phyloP scores from a whole-genome alignment of 495 filamentous ascomycete genomes.

The Aspergillus ellipticus region DNA sequence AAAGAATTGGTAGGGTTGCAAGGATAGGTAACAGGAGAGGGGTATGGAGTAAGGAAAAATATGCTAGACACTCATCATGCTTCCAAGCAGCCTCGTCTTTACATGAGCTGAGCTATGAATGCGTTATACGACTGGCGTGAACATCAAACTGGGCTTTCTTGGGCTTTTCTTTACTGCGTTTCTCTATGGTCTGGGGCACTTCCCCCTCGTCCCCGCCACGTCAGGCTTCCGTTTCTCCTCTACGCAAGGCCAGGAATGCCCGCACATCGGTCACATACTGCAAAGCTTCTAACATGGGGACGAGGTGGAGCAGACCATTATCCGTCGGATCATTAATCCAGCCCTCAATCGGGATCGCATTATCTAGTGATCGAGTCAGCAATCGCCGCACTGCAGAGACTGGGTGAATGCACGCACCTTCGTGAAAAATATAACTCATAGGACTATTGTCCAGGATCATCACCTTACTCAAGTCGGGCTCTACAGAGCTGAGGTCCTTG shows the following conservation, averaged over 20 bases:
- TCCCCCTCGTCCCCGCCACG: conserved; percentile 1
- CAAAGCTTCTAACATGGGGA: conserved; percentile 90
- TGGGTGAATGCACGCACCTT: conserved; percentile 55
- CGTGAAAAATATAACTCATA: conserved; percentile 97
- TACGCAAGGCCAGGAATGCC: conserved; percentile 78
- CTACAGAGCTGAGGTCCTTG: conserved; percentile 93
- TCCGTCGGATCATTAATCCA: conserved; percentile 53
- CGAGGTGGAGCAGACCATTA: conserved; percentile 85
- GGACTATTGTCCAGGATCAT: conserved; percentile 99
- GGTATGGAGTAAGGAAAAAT: conserved; percentile 17
- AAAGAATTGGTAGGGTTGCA: not conserved
- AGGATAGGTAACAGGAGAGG: conserved; percentile 4
- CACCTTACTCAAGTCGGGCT: conserved; percentile 92
- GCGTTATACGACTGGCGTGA: conserved; percentile 10
- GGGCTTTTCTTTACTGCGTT: conserved; percentile 8
- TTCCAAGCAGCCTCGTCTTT: conserved; percentile 17
- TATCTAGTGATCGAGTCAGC: conserved; percentile 23
- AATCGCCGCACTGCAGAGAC: not conserved
- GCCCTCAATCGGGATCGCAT: conserved; percentile 35
- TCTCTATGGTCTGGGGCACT: conserved; percentile 3
- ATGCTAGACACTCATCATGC: conserved; percentile 17
- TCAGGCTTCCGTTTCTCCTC: conserved; percentile 65
- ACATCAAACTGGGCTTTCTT: not conserved
- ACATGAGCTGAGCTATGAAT: conserved; percentile 16
- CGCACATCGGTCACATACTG: conserved; percentile 96